These are phyloP conservation scores for Leccinum pachyderme DNA, from an alignment of 1,284 basidiomycete species.

Conservation along the genomic window DNA sequence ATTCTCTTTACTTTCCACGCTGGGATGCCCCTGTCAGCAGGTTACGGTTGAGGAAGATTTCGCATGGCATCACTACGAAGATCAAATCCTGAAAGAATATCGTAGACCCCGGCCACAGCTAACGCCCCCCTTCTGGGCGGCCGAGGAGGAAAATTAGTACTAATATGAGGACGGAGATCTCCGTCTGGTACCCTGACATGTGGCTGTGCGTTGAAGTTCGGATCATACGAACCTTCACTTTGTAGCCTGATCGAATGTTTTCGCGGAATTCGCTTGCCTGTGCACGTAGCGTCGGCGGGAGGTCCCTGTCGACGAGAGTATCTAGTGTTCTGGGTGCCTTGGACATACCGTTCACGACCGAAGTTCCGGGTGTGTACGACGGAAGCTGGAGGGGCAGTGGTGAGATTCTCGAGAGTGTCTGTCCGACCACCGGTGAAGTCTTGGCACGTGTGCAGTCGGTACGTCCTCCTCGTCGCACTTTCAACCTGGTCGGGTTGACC, in stretches of 20 bases:
- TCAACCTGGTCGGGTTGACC: slow-evolving; percentile 3
- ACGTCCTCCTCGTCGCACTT: slow-evolving; percentile 22
- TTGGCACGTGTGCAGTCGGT: slow-evolving; percentile 68
- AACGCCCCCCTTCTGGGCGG: background rate
- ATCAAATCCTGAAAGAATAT: slow-evolving; percentile 21
- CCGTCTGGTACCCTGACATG: background rate
- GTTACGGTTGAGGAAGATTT: slow-evolving; percentile 13
- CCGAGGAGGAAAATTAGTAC: background rate
- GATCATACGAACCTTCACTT: slow-evolving; percentile 7
- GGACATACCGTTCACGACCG: slow-evolving; percentile 52
- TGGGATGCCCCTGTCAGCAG: slow-evolving; percentile 27
- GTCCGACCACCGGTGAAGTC: slow-evolving; percentile 76
- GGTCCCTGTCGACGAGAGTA: slow-evolving; percentile 58
- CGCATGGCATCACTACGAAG: slow-evolving; percentile 32
- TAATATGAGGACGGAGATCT: background rate
- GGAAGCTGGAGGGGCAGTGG: slow-evolving; percentile 77
- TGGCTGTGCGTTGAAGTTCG: slow-evolving; percentile 17
- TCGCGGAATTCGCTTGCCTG: slow-evolving; percentile 19
- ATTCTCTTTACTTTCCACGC: slow-evolving; percentile 29
- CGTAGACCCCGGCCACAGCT: slow-evolving; percentile 15
- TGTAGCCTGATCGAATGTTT: slow-evolving; percentile 16
- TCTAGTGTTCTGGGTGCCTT: slow-evolving; percentile 61
- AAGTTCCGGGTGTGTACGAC: slow-evolving; percentile 72
- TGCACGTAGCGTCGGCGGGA: background rate
- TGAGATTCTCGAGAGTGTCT: slow-evolving; percentile 63